Evolutionary conservation across 2,329 filamentous ascomycete genomes (phyloP).

Genomic region (Fusarium subtropicale): DNA sequence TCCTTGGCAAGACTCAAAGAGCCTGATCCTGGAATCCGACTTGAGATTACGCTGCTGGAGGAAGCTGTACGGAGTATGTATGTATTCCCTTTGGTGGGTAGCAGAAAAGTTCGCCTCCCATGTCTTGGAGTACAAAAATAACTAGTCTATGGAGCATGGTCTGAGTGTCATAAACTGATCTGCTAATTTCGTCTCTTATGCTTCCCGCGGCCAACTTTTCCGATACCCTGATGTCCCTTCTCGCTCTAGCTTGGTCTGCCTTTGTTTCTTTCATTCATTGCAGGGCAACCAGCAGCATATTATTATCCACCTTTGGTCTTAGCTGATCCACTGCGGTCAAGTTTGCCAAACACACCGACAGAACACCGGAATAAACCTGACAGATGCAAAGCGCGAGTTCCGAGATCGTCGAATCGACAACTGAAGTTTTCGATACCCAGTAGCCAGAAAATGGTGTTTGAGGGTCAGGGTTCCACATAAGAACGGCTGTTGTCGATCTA

Average conservation of each 20-base stretch:
- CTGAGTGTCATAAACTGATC: no score
- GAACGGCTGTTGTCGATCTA: constrained; percentile 11
- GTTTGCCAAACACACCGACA: neutral
- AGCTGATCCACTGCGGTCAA: constrained; percentile 1
- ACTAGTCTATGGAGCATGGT: no score
- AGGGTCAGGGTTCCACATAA: neutral
- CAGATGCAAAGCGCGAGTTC: neutral
- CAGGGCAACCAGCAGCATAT: neutral
- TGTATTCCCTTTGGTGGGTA: neutral
- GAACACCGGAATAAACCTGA: neutral
- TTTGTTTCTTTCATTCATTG: neutral
- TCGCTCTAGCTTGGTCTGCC: neutral
- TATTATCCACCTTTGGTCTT: neutral
- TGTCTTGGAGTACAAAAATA: no score
- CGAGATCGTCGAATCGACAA: neutral
- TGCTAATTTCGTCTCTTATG: no score
- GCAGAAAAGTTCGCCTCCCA: no score
- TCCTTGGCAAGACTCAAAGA: neutral
- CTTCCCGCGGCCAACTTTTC: no score
- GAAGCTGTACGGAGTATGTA: neutral
- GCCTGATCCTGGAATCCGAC: neutral
- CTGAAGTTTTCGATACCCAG: neutral
- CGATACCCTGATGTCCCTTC: neutral
- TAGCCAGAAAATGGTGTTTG: neutral
- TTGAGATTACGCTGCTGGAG: neutral